Evolutionary conservation across 176 grass and related monocot genomes (phyloP).

Genomic region (Puya raimondii): DNA sequence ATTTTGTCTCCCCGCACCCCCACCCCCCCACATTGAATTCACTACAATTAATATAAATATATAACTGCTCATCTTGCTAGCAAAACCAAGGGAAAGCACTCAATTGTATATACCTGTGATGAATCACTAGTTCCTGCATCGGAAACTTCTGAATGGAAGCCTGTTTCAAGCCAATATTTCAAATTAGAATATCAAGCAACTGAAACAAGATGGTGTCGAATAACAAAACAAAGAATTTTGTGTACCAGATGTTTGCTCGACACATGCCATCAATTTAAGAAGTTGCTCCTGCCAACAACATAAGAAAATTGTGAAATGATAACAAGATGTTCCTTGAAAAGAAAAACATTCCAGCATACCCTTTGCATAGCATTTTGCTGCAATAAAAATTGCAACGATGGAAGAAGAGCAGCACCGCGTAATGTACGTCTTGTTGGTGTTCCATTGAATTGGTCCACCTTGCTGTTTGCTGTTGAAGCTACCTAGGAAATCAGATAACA

Average conservation of each 20-base stretch:
- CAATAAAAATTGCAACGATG: conserved; percentile 73
- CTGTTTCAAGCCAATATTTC: conserved; percentile 13
- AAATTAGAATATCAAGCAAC: conserved; percentile 32
- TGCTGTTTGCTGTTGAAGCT: conserved; percentile 31
- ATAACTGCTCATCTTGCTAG: neutral
- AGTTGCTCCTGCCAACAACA: conserved; percentile 60
- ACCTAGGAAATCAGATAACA: conserved; percentile 30
- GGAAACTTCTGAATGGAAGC: conserved; percentile 32
- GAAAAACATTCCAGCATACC: conserved; percentile 27
- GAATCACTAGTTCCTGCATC: conserved; percentile 29
- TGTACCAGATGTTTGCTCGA: conserved; percentile 70
- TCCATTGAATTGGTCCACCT: conserved; percentile 25
- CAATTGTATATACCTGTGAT: conserved; percentile 45
- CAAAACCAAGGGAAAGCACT: conserved; percentile 7
- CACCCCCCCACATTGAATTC: too few species aligned
- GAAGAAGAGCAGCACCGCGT: conserved; percentile 36
- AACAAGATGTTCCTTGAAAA: neutral
- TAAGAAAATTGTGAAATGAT: conserved; percentile 17
- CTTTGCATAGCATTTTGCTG: conserved; percentile 91
- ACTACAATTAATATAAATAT: too few species aligned
- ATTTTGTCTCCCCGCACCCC: too few species aligned
- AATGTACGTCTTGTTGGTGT: conserved; percentile 23
- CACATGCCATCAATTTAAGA: conserved; percentile 67
- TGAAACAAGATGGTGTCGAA: conserved; percentile 9
- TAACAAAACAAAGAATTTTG: conserved; percentile 11